phyloP scores from a whole-genome alignment of 164 flowering plant species.

The Nymphaea thermarum region DNA sequence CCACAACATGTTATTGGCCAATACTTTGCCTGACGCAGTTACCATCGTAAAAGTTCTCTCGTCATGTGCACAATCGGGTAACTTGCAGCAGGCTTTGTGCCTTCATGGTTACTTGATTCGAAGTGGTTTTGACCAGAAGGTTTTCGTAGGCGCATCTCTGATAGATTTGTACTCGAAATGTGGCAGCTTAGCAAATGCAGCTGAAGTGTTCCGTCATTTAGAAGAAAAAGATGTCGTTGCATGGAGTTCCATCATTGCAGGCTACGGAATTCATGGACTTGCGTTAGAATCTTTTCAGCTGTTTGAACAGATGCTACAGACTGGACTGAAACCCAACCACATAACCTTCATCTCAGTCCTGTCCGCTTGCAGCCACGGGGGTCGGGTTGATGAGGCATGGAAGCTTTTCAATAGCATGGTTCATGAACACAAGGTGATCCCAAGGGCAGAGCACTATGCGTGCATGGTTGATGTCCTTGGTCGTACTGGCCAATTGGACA shows the following conservation, averaged over 20 bases:
- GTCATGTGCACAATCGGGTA: slow-evolving; percentile 38
- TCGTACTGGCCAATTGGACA: slow-evolving; percentile 30
- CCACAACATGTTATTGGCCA: slow-evolving; percentile 25
- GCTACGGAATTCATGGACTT: slow-evolving; percentile 40
- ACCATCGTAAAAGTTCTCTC: slow-evolving; percentile 39
- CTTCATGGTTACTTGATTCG: slow-evolving; percentile 34
- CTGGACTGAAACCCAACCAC: slow-evolving; percentile 30
- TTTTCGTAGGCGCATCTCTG: slow-evolving; percentile 39
- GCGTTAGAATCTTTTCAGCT: slow-evolving; percentile 30
- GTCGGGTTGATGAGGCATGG: slow-evolving; percentile 38
- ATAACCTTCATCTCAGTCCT: slow-evolving; percentile 41
- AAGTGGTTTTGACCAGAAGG: slow-evolving; percentile 26
- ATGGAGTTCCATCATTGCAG: slow-evolving; percentile 53
- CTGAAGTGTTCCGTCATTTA: slow-evolving; percentile 20
- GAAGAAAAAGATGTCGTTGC: slow-evolving; percentile 30
- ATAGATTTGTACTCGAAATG: slow-evolving; percentile 52
- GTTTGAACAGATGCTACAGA: slow-evolving; percentile 26
- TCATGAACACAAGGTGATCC: slow-evolving; percentile 16
- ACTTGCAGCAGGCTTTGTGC: slow-evolving; percentile 38
- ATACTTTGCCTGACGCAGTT: slow-evolving; percentile 35
- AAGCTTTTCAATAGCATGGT: slow-evolving; percentile 32
- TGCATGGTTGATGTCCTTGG: slow-evolving; percentile 51
- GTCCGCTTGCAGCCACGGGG: slow-evolving; percentile 51
- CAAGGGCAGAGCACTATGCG: slow-evolving; percentile 34
- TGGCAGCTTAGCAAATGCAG: slow-evolving; percentile 32